Base-by-base conservation (phyloP, 192 early-diverging fungal genomes). In the Backusella morwellensis region DNA sequence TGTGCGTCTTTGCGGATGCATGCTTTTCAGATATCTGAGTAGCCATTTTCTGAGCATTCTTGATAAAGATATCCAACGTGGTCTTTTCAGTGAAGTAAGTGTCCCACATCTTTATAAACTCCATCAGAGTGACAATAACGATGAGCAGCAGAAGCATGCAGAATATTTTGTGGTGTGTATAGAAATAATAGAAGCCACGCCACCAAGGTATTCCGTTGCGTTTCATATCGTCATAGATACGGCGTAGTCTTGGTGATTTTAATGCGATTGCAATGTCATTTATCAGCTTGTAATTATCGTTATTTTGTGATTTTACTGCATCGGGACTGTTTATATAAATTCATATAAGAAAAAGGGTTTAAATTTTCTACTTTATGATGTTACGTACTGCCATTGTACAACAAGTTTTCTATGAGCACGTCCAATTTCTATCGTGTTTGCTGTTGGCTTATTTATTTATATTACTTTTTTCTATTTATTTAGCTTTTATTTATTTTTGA, bases 381-480 rank as follows among this genome's bases (percentile, higher is more conserved):
- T 29, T 50, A 70, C 68, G 6, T 41, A 70, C 68, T 70, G 68
- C 38, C 35, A 70, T 70, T 70, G n/a, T 21, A 70, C 35, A 70
- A 38, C 68, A 41, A 70, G 68, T 70, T 70, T 35, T 40, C 68
- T 35, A 38, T 70, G 68, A 38, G 68, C 68, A 41, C 38, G 35
- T 40, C 68, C 38, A 23, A 70, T 70, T 38, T 70, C 68, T 38
- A 38, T 21, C 36, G 35, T 36, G 38, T 38, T 38, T 40, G 68
- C 68, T 38, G 68, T 70, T 41, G 35, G 9, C 68, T 70, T 69
- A 69, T 36, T 21, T 36, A 35, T 36, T 69, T 38, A 17, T 36
- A 36, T 69, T 69, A 38, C 35, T 40, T 23, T 69, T 69, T 38
- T 69, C 15, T 36, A 21, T 69, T 38, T 69, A 21, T 69, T 38